Base-by-base conservation (phyloP, 305 asterid genomes). In the Lippia alba region DNA sequence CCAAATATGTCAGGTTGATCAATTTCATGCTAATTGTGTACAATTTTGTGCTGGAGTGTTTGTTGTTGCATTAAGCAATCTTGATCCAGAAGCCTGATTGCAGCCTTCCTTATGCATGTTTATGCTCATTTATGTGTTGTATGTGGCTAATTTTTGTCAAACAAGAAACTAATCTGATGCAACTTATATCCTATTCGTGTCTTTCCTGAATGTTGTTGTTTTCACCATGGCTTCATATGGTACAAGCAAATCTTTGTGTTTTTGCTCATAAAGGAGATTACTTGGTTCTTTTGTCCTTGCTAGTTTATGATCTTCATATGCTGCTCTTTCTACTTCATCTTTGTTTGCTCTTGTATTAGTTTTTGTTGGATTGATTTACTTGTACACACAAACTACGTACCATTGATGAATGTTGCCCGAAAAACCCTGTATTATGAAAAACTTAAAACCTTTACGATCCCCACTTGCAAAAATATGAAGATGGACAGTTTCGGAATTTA, bases 1-100 rank as follows among this genome's bases (percentile, higher is more conserved):
- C 33, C 11, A 12, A 33, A 51, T 64, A 63, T 65, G 17, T 34
- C 45, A 32, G 50, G 50, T 33, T 36, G 53, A 66, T 53, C 50
- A 39, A 12, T 50, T 66, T 0, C 15, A 1, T 65, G 14, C 32
- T 30, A 60, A 8, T 8, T 16, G 0, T 33, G 1, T 24, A 24
- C 30, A 24, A 24, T 24, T n/a, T n/a, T n/a, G n/a, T n/a, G n/a
- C n/a, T n/a, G n/a, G n/a, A n/a, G n/a, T n/a, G n/a, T n/a, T n/a
- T 24, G 30, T 24, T 24, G 30, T 24, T 24, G 30, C 30, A 34
- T 16, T 59, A 30, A 8, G 16, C n/a, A 39, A 3, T 8, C 19
- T 61, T 61, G 34, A 36, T 61, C 15, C 16, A 15, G 34, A 16
- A 34, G 33, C 24, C 45, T 57, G 19, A 32, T 33, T 59, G 7